A percentile compares a stretch with the other conserved stretches of the same genome.
These are phyloP conservation scores for Tephrocybe sp. DNA, from an alignment of 768 basidiomycete genomes.

Conservation along the genomic window DNA sequence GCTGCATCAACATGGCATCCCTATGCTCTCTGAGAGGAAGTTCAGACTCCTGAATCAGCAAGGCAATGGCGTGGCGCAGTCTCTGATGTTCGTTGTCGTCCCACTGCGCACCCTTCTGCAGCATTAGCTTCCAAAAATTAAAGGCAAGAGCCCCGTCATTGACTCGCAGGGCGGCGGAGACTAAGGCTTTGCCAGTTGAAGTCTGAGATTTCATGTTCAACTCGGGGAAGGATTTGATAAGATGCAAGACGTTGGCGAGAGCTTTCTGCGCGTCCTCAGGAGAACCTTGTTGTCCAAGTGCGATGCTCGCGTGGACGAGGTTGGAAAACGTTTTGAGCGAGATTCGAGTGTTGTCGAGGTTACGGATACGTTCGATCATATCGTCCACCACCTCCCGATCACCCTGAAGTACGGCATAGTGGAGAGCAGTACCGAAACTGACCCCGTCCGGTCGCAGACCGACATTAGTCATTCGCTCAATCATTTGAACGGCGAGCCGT, in stretches of 20 bases:
- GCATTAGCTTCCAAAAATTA: constrained; percentile 54
- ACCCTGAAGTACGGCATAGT: constrained; percentile 47
- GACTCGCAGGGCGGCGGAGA: constrained; percentile 46
- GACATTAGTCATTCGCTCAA: constrained; percentile 47
- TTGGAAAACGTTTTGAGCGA: constrained; percentile 48
- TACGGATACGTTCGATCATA: constrained; percentile 40
- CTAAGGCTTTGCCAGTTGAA: constrained; percentile 52
- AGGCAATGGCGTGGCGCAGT: constrained; percentile 41
- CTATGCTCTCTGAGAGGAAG: constrained; percentile 16
- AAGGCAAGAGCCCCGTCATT: constrained; percentile 52
- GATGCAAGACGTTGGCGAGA: constrained; percentile 38
- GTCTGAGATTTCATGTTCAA: constrained; percentile 36
- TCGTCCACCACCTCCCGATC: constrained; percentile 41
- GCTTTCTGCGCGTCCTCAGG: constrained; percentile 25
- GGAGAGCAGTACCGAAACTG: constrained; percentile 61
- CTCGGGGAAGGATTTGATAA: constrained; percentile 38
- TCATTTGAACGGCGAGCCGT: constrained; percentile 39
- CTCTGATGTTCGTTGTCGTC: constrained; percentile 41
- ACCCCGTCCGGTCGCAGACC: constrained; percentile 52
- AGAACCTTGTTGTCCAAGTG: constrained; percentile 22
- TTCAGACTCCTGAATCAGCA: constrained; percentile 25
- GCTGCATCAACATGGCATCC: constrained; percentile 29
- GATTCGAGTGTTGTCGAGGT: constrained; percentile 32
- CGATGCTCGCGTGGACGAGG: constrained; percentile 43
- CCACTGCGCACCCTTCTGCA: constrained; percentile 46